A percentile compares a stretch with the other conserved stretches of the same genome.
Conservation (phyloP, 345 rosid genomes). For the Dipteronia dyeriana region DNA sequence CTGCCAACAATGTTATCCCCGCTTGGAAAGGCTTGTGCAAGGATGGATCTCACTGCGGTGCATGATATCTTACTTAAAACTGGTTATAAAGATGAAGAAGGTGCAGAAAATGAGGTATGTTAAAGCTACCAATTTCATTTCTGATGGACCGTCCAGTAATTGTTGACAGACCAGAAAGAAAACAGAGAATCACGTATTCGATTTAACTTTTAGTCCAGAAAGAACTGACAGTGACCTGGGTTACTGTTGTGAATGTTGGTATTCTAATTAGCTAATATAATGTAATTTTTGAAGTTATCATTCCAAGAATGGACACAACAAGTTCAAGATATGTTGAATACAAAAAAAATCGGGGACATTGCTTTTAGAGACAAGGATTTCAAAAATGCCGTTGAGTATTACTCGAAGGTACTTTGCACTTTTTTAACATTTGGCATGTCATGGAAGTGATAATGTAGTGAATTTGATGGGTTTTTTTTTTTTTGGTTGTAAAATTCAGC, state of each 20-base stretch:
- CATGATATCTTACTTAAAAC: constrained; percentile 80
- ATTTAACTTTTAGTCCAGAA: background rate
- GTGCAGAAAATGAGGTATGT: constrained; percentile 70
- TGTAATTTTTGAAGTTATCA: constrained; percentile 56
- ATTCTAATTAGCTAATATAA: background rate
- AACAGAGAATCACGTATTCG: background rate
- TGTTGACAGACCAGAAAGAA: background rate
- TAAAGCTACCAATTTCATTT: background rate
- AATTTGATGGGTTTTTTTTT: no score
- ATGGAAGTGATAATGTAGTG: background rate
- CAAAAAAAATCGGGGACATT: constrained; percentile 90
- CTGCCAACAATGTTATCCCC: constrained; percentile 64
- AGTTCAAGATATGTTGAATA: constrained; percentile 94
- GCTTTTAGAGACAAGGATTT: constrained; percentile 95
- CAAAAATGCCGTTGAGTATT: constrained; percentile 82
- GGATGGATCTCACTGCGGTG: constrained; percentile 82
- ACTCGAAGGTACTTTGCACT: constrained; percentile 62
- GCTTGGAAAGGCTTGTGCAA: constrained; percentile 68
- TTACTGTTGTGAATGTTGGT: background rate
- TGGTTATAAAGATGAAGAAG: constrained; percentile 87
- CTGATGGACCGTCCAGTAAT: constrained; percentile 1
- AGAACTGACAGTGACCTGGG: background rate
- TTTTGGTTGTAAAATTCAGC: constrained; percentile 32
- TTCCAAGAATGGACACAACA: constrained; percentile 99
- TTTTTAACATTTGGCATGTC: no score